These are phyloP conservation scores for Silene coronaria DNA, from an alignment of 179 eudicot species.

Conservation along the genomic window DNA sequence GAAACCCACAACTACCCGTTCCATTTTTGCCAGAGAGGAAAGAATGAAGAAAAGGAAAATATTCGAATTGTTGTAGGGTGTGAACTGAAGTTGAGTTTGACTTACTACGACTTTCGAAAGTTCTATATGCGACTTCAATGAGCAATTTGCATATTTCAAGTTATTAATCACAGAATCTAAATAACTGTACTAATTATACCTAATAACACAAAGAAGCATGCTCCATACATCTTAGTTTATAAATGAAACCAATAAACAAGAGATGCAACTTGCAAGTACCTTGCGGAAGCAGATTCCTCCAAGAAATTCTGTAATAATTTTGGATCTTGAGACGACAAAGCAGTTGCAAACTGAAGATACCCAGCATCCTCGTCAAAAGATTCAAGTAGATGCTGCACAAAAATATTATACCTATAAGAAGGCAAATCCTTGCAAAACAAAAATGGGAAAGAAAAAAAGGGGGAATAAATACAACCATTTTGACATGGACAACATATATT, in stretches of 20 bases:
- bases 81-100: too few relatives aligned
- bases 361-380: conserved; percentile 14
- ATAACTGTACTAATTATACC: too few relatives aligned
- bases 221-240: too few relatives aligned
- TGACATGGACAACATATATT: too few relatives aligned
- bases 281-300: not conserved
- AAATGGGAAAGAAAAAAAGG: not conserved
- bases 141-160: not conserved
- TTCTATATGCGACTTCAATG: not conserved
- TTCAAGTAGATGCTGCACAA: conserved; percentile 9
- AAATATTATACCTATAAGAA: not conserved
- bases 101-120: not conserved
- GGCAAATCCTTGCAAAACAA: not conserved
- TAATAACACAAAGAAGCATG: too few relatives aligned
- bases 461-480: too few relatives aligned
- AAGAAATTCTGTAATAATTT: not conserved
- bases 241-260: not conserved
- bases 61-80: too few relatives aligned
- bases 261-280: not conserved
- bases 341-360: conserved; percentile 11
- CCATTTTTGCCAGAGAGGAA: not conserved
- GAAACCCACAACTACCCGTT: not conserved
- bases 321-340: not conserved
- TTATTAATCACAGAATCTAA: too few relatives aligned
- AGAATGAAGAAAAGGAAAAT: too few relatives aligned